Conservation (phyloP, 2,329 filamentous ascomycete species). For the Septoria linicola region DNA sequence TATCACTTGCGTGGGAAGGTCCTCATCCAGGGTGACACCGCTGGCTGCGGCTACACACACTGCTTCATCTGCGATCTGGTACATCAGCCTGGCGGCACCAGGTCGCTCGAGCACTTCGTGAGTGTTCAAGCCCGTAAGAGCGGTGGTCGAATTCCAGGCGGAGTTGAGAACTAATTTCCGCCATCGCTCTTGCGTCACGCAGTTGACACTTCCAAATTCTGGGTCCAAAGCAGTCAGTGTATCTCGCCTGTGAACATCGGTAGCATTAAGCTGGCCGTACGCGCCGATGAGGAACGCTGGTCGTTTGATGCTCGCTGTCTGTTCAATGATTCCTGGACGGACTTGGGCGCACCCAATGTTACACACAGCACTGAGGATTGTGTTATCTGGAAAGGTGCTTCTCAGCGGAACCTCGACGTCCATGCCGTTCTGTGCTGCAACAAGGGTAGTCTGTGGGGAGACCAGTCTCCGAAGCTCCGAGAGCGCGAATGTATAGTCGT, state of each 20-base stretch:
- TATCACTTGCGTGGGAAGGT: conserved; percentile 20
- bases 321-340: conserved; percentile 24
- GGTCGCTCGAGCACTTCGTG: conserved; percentile 23
- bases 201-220: conserved; percentile 21
- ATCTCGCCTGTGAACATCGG: conserved; percentile 12
- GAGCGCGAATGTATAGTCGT: conserved; percentile 17
- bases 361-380: conserved; percentile 27
- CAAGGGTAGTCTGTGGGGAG: conserved; percentile 20
- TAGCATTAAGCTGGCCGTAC: neutral
- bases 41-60: conserved; percentile 22
- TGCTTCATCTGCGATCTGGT: conserved; percentile 26
- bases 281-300: conserved; percentile 24
- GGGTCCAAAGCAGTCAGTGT: conserved; percentile 23
- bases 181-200: conserved; percentile 27
- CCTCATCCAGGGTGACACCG: conserved; percentile 18
- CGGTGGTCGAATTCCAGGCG: conserved; percentile 28
- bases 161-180: conserved; percentile 30
- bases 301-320: conserved; percentile 22
- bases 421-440: conserved; percentile 31
- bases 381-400: conserved; percentile 25
- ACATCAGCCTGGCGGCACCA: conserved; percentile 17
- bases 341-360: conserved; percentile 29
- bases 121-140: conserved; percentile 26
- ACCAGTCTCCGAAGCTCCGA: conserved; percentile 21
- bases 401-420: conserved; percentile 27